These are phyloP conservation scores for Mucor circinelloides DNA, from an alignment of 371 early-diverging fungal species.

Conservation along the genomic window DNA sequence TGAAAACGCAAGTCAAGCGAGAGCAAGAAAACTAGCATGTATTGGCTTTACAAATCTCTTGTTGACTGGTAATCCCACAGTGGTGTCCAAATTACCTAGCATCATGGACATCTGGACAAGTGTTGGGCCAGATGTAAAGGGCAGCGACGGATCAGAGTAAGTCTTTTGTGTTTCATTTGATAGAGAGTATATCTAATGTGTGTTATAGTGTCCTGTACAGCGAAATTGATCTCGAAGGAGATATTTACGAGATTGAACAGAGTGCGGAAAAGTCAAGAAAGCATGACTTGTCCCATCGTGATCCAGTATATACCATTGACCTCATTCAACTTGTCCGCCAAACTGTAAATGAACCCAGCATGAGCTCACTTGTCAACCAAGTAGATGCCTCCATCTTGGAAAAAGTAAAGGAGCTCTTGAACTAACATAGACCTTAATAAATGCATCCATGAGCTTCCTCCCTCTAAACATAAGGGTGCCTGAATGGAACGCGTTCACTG, in stretches of 20 bases:
- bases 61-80: conserved; percentile 49
- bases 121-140: conserved; percentile 65
- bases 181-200: neutral
- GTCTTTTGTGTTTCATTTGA: neutral
- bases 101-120: conserved; percentile 69
- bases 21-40: conserved; percentile 72
- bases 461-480: neutral
- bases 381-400: conserved; percentile 57
- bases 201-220: conserved; percentile 60
- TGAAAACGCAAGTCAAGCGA: conserved; percentile 76
- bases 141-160: conserved; percentile 64
- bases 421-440: neutral
- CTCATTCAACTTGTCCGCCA: conserved; percentile 53
- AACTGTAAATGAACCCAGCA: conserved; percentile 32
- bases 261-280: conserved; percentile 54
- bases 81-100: conserved; percentile 49
- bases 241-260: conserved; percentile 56
- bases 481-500: neutral
- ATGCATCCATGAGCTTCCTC: neutral
- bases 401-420: conserved; percentile 24
- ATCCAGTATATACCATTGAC: conserved; percentile 63
- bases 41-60: conserved; percentile 70
- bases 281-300: conserved; percentile 47
- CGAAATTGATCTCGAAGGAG: conserved; percentile 64
- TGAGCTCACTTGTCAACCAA: conserved; percentile 44